Evolutionary conservation across 2,329 filamentous ascomycete species (phyloP), one percentile per base, ranked within the genome.

Genomic region (Metarhizium sp.): DNA sequence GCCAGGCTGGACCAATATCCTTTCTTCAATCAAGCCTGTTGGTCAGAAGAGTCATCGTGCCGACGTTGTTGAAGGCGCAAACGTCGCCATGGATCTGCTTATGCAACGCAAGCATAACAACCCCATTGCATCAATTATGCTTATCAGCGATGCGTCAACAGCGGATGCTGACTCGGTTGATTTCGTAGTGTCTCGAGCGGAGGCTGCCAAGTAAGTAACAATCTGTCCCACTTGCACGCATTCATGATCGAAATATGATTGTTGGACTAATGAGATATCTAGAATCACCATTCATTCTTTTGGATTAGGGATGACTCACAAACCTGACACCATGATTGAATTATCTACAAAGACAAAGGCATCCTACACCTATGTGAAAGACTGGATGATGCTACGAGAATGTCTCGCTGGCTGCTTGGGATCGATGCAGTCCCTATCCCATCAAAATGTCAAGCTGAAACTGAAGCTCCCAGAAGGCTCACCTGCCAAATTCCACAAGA

Each of bases 331-430:
- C 1, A 95, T 99, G 91, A 96, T 99, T 59, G 92, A 97, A 72
- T 77, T 99, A 13, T 97, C 94, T 0, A 94, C 89, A 6, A 82
- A 91, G 58, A 99, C 94, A 3, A 99, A 97, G 74, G 94, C 92
- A 4, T 95, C 91, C 1, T 99, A 97, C 67, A 95, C 91, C 1
- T 99, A 97, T 65, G 92, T 99, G 62, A 99, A 97, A 73, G 94
- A 99, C 70, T 99, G 94, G 94, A 97, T 97, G 92, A 99, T 97
- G 92, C 80, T 99, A 40, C 87, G 94, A 32, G 94, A 99, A 70
- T 97, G 94, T 69, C 80, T 96, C 48, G 94, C 92, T 29, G 94
- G 94, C 47, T 97, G 92, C 65, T 76, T 99, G 32, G 94, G 94
- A 50, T 86, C 90, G 14, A 81, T 97, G 67, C 94, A 99, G 71